Base-by-base conservation (phyloP, 208 protist genomes). In the Balamuthia mandrillaris region DNA sequence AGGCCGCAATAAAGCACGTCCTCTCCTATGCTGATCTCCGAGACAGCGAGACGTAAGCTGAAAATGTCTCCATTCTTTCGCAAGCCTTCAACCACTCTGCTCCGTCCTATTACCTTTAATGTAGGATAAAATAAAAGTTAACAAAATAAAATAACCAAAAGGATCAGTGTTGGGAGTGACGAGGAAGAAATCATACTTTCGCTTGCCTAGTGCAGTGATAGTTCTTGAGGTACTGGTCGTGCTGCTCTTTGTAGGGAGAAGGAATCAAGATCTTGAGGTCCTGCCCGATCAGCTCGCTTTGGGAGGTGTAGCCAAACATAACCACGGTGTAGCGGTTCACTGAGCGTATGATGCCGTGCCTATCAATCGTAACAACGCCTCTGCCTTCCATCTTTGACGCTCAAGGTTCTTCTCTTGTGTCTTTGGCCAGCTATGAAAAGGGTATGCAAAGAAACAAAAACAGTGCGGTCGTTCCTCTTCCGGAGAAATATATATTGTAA, bases 231-330 rank as follows among this genome's bases (percentile, higher is more conserved):
- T 84, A 84, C n/a, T 24, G 42, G 77, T 84, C 47, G 54, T 84
- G 77, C n/a, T 84, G 77, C 56, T 84, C 77, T 37, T 68, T 66
- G 54, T 84, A 84, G 37, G 77, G 77, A 21, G 12, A 37, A 5
- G 77, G 77, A 37, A 31, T 54, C 29, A 84, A n/a, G 24, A 70
- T 47, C 21, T 41, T 84, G 21, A 84, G 56, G 41, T 84, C 70
- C 24, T 84, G 54, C 9, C 77, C 77, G 54, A 84, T 60, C 18
- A 84, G 77, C 0, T 84, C 77, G 56, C 14, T 47, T n/a, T 35
- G 54, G 9, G 21, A 29, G 24, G 75, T 68, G 37, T 84, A 84
- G 56, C 77, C 77, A 35, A 84, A 84, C 77, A 84, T 84, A n/a
- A 14, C 6, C 35, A 66, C 51, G 2, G 77, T 58, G 56, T 58